phyloP scores from a whole-genome alignment of 148 eudicot genomes.

The Chenopodium quinoa region DNA sequence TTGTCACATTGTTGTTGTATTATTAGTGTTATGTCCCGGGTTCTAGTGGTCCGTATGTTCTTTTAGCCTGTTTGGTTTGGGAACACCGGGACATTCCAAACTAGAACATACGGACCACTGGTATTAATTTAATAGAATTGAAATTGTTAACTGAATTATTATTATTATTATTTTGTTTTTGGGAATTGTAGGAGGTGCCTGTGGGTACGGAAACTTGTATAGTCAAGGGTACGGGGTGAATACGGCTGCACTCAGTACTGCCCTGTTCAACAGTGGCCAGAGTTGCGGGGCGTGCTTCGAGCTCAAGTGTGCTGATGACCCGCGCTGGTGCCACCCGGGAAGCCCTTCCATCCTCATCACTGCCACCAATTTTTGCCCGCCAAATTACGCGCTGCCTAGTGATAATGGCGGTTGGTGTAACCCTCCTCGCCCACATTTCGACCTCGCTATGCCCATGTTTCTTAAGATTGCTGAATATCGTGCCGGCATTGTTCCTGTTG shows the following conservation, averaged over 20 bases:
- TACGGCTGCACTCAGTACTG: constrained; percentile 83
- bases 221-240: constrained; percentile 82
- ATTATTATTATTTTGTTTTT: background rate
- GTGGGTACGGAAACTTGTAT: constrained; percentile 78
- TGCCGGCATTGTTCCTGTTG: constrained; percentile 88
- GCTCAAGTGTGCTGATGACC: constrained; percentile 66
- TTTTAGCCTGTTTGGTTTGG: no score
- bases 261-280: constrained; percentile 75
- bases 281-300: constrained; percentile 89
- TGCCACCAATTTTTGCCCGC: constrained; percentile 89
- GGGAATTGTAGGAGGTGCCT: constrained; percentile 60
- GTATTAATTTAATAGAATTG: background rate
- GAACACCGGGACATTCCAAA: background rate
- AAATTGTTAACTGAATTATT: background rate
- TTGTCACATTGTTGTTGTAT: no score
- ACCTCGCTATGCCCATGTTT: constrained; percentile 95
- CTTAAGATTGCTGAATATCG: constrained; percentile 82
- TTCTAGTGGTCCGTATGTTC: background rate
- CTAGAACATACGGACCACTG: background rate
- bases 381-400: constrained; percentile 62
- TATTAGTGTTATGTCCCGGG: background rate
- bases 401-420: constrained; percentile 97
- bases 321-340: constrained; percentile 77
- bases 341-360: constrained; percentile 78
- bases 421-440: constrained; percentile 85